A percentile compares a stretch with the other conserved stretches of the same genome.
Evolutionary conservation across 257 asterid species (phyloP).

Genomic region (Solanum commersonii): DNA sequence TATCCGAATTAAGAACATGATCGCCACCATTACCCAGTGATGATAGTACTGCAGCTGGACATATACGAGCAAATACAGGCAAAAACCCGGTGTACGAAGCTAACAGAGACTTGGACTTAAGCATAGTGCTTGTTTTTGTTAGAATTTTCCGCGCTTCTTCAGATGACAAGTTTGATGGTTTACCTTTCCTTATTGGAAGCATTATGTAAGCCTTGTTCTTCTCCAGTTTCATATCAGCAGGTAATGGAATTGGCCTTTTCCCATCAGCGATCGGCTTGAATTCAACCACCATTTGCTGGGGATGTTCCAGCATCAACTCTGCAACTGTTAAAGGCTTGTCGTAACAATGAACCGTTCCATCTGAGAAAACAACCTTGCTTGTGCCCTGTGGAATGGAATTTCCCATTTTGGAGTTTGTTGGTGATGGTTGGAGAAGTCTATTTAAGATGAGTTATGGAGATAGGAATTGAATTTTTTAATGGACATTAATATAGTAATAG

Average conservation of each 20-base stretch:
- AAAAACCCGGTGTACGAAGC: conserved; percentile 33
- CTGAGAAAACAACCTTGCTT: conserved; percentile 52
- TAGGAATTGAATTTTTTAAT: neutral
- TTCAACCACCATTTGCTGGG: conserved; percentile 66
- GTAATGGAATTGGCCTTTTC: conserved; percentile 40
- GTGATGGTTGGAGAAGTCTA: neutral
- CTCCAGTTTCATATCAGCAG: conserved; percentile 66
- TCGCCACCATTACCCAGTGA: neutral
- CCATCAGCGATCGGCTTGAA: conserved; percentile 20
- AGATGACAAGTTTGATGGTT: conserved; percentile 32
- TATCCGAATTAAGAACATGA: conserved; percentile 1
- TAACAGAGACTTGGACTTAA: conserved; percentile 35
- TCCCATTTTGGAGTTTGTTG: conserved; percentile 37
- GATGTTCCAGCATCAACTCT: conserved; percentile 79
- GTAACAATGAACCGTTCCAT: conserved; percentile 49
- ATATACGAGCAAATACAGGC: conserved; percentile 53
- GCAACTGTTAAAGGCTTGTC: conserved; percentile 57
- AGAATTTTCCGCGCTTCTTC: conserved; percentile 40
- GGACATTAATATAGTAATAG: neutral
- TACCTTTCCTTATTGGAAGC: conserved; percentile 54
- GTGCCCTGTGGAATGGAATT: conserved; percentile 33
- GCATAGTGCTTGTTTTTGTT: conserved; percentile 13
- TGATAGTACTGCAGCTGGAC: conserved; percentile 5
- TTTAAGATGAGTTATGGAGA: neutral
- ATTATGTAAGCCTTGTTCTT: conserved; percentile 45